Percentiles rank a stretch among this genome's conserved stretches.
These are phyloP conservation scores for Cryptomeria japonica DNA, from an alignment of 75 land plant genomes.

Conservation along the genomic window DNA sequence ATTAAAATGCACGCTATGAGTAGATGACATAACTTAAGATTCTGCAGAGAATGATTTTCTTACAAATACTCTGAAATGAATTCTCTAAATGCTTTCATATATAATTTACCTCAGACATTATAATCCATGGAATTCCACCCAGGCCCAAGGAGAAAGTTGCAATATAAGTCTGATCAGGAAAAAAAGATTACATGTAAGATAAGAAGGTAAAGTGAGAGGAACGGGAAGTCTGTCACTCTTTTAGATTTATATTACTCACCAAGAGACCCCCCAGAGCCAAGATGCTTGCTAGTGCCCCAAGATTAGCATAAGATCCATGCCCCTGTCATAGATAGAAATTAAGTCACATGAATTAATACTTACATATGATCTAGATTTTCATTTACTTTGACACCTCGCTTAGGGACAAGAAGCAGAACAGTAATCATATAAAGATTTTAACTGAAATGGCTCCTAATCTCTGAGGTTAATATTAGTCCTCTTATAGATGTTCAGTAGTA, in stretches of 20 bases:
- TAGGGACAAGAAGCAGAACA: background rate
- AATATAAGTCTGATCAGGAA: conserved; percentile 28
- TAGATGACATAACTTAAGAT: background rate
- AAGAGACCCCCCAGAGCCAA: conserved; percentile 9
- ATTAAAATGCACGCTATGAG: background rate
- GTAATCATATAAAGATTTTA: background rate
- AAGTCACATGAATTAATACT: background rate
- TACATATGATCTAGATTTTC: background rate
- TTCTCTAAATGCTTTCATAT: background rate
- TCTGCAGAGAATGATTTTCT: background rate
- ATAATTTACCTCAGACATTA: conserved; percentile 43
- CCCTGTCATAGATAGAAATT: background rate
- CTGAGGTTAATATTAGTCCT: background rate
- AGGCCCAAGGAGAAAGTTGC: conserved; percentile 38
- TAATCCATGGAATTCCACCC: conserved; percentile 51
- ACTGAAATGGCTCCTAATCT: background rate
- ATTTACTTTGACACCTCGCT: background rate
- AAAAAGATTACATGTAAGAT: background rate
- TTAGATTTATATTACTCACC: background rate
- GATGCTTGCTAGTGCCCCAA: background rate
- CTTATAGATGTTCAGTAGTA: background rate
- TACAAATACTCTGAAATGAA: background rate
- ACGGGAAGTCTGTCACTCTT: background rate
- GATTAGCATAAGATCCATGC: conserved; percentile 3
- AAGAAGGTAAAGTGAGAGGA: background rate